Percentiles rank a stretch among this genome's conserved stretches.
Evolutionary conservation across 345 rosid genomes (phyloP).

Genomic region (Gossypium rotundifolium): DNA sequence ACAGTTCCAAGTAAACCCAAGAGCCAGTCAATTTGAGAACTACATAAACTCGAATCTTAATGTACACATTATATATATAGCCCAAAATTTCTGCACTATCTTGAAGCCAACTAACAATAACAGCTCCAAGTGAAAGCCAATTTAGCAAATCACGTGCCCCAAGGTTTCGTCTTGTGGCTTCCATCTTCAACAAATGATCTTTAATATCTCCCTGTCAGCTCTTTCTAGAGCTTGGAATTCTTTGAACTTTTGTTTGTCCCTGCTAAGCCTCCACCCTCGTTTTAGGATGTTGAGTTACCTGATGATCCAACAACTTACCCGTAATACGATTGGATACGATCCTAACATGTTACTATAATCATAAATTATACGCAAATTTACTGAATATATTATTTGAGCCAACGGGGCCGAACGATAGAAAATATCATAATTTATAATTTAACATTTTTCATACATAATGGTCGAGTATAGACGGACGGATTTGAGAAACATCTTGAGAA

Average conservation of each 20-base stretch:
- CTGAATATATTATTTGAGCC: too few relatives aligned
- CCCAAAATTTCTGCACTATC: slow-evolving; percentile 6
- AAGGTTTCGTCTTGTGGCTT: slow-evolving; percentile 64
- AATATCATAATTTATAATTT: too few relatives aligned
- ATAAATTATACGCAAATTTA: too few relatives aligned
- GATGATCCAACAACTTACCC: too few relatives aligned
- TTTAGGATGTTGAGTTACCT: too few relatives aligned
- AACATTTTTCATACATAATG: too few relatives aligned
- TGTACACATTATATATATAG: slow-evolving; percentile 8
- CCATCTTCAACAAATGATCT: slow-evolving; percentile 76
- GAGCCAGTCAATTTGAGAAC: slow-evolving; percentile 1
- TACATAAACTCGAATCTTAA: slow-evolving; percentile 7
- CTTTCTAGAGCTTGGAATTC: slow-evolving; percentile 74
- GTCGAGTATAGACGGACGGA: too few relatives aligned
- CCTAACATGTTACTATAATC: too few relatives aligned
- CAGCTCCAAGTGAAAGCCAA: slow-evolving; percentile 7
- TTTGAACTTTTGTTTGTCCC: slow-evolving; percentile 42
- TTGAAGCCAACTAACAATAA: slow-evolving; percentile 4
- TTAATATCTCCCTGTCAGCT: slow-evolving; percentile 83
- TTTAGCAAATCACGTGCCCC: slow-evolving; percentile 40
- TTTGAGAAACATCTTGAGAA: too few relatives aligned
- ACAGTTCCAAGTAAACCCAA: not conserved
- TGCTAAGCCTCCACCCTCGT: too few relatives aligned
- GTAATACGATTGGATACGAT: too few relatives aligned
- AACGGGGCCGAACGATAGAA: too few relatives aligned